Percentiles rank a stretch among this genome's conserved stretches.
phyloP scores from a whole-genome alignment of 73 alveolate species.

The Stentor roeselii region DNA sequence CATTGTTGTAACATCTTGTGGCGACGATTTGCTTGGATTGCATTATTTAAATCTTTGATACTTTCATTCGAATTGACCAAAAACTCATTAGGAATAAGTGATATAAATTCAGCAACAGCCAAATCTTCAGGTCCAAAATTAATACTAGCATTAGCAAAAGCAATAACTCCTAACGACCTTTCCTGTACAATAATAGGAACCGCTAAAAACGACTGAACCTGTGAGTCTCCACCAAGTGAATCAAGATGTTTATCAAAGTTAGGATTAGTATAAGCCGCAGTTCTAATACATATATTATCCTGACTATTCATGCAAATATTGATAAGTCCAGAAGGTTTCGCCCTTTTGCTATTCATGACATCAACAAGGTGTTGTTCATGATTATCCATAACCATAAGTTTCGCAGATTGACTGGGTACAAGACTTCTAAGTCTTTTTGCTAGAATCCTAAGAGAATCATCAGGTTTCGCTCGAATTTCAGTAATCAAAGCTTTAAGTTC shows the following conservation, averaged over 20 bases:
- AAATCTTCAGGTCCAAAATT: not conserved
- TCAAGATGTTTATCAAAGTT: constrained; percentile 16
- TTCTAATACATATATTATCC: not conserved
- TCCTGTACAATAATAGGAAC: not conserved
- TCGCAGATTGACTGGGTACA: not conserved
- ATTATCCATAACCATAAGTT: not conserved
- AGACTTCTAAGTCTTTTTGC: not conserved
- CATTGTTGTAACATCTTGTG: constrained; percentile 21
- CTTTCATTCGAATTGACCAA: not conserved
- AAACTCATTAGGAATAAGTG: not conserved
- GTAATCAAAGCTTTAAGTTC: not conserved
- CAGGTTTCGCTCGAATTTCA: constrained; percentile 5
- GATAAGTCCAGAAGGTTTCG: constrained; percentile 14
- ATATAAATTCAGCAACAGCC: not conserved
- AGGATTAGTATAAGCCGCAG: not conserved
- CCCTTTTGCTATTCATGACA: not conserved
- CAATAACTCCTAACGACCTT: not conserved
- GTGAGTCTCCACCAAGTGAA: not conserved
- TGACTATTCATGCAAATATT: not conserved
- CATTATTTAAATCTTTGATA: not conserved
- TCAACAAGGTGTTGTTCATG: constrained; percentile 16
- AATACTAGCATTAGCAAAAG: constrained; percentile 12
- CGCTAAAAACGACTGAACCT: constrained; percentile 9
- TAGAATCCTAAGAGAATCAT: not conserved
- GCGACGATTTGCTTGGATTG: not conserved